A percentile compares a stretch with the other conserved stretches of the same genome.
Conservation (phyloP, 106 monocot species). For the Platanthera guangdongensis region DNA sequence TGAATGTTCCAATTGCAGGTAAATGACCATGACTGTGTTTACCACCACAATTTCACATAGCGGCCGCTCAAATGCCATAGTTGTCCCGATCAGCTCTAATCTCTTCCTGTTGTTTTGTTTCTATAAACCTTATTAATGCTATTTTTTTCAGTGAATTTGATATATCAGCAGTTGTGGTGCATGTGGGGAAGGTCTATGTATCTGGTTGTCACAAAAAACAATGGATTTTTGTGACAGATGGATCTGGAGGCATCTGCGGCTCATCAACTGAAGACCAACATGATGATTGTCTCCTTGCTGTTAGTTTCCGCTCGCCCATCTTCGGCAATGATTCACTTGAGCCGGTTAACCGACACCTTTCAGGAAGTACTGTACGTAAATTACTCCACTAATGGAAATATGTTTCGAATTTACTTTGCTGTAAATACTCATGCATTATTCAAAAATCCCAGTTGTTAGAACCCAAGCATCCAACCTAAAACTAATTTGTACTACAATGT, state of each 20-base stretch:
- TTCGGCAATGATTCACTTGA: conserved; percentile 36
- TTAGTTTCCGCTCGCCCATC: conserved; percentile 45
- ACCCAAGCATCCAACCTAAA: no score
- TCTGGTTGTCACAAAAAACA: conserved; percentile 66
- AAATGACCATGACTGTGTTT: no score
- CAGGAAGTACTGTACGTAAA: conserved; percentile 51
- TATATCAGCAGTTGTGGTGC: conserved; percentile 57
- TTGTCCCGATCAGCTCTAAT: not conserved
- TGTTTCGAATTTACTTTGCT: not conserved
- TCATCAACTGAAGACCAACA: conserved; percentile 17
- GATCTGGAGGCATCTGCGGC: conserved; percentile 34
- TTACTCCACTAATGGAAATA: not conserved
- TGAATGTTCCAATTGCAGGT: no score
- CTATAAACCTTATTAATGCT: not conserved
- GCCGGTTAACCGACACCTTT: conserved; percentile 37
- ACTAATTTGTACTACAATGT: no score
- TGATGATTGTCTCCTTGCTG: conserved; percentile 53
- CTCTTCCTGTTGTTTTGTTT: not conserved
- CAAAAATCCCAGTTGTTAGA: not conserved
- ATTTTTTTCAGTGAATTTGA: conserved; percentile 77
- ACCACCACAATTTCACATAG: no score
- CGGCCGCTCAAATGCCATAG: no score
- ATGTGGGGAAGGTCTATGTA: conserved; percentile 72
- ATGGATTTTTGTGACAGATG: conserved; percentile 85
- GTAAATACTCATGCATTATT: not conserved